These are phyloP conservation scores for Verticillium nubilum DNA, from an alignment of 2,329 filamentous ascomycete genomes.

Conservation along the genomic window DNA sequence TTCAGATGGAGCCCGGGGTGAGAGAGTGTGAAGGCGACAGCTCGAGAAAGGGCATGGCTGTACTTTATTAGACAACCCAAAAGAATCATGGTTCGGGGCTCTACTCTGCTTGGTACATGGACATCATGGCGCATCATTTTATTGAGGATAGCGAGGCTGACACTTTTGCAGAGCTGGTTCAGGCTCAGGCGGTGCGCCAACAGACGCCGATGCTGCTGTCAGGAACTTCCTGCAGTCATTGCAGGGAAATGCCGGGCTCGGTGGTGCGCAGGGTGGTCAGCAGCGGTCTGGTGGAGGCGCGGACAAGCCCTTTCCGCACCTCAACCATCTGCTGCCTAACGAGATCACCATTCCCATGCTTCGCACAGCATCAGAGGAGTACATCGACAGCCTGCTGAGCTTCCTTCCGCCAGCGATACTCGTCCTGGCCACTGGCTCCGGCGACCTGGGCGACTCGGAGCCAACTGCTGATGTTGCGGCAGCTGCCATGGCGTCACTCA, in stretches of 20 bases:
- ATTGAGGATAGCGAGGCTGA: neutral
- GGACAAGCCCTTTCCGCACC: conserved; percentile 69
- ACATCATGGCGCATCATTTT: neutral
- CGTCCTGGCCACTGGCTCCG: conserved; percentile 63
- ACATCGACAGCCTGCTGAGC: conserved; percentile 68
- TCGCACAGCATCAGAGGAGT: conserved; percentile 55
- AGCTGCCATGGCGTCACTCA: conserved; percentile 69
- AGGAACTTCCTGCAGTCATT: conserved; percentile 86
- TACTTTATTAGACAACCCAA: conserved; percentile 2
- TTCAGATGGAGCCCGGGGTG: neutral
- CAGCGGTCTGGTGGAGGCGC: conserved; percentile 21
- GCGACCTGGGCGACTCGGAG: conserved; percentile 54
- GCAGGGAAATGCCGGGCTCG: conserved; percentile 45
- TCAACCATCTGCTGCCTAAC: conserved; percentile 79
- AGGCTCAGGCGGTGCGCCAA: neutral
- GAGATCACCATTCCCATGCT: conserved; percentile 74
- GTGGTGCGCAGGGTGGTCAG: conserved; percentile 25
- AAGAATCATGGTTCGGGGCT: conserved; percentile 3
- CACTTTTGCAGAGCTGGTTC: neutral
- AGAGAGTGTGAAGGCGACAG: neutral
- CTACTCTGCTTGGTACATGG: conserved; percentile 1
- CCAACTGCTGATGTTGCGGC: conserved; percentile 63
- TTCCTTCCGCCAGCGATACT: conserved; percentile 76
- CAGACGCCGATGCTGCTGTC: conserved; percentile 72
- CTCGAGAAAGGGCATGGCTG: neutral